Evolutionary conservation across 257 asterid species (phyloP), one percentile per base, ranked within the genome.

Genomic region (Linderniella brevidens): DNA sequence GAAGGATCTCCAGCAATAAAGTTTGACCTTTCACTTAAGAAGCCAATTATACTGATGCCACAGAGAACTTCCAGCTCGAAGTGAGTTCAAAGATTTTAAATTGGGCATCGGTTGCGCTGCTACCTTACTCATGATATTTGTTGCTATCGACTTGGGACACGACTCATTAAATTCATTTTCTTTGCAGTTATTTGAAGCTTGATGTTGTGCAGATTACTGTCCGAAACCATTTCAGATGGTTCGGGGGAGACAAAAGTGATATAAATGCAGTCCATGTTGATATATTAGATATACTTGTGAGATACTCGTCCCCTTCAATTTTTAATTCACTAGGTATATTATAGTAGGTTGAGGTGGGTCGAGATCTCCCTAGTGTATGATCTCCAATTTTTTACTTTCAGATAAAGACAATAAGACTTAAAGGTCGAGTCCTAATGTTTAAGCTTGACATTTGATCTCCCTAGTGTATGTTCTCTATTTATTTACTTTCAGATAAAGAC

Each of bases 151-250:
- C 48, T 9, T 44, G 11, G 46, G 11, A 5, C 7, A 13, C 4
- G 12, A 13, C 19, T 16, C 6, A 5, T 46, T 46, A 18, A 15
- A 11, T 63, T 57, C 52, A 48, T 19, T n/a, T 72, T 67, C 58
- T 47, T 55, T 71, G 75, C 94, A 88, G 98, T 68, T 88, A 72
- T 67, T 72, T 88, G 74, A 78, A 88, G 79, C 98, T 88, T 45
- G 98, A 88, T 71, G 83, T 88, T 56, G 96, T 88, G 66, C 94
- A 88, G 55, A 88, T 88, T 64, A 81, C 96, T 64, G 90, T 88
- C 60, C 81, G 70, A 67, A 88, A 88, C 75, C 54, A 72, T 15
- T 84, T 79, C 73, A 77, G 75, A 59, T 88, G 94, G 96, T 59
- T 73, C 56, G 77, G 71, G 38, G 95, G 94, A 59, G 66, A 71